Percentiles rank a stretch among this genome's conserved stretches.
phyloP scores from a whole-genome alignment of 768 basidiomycete species.

The Mycena kentingensis region DNA sequence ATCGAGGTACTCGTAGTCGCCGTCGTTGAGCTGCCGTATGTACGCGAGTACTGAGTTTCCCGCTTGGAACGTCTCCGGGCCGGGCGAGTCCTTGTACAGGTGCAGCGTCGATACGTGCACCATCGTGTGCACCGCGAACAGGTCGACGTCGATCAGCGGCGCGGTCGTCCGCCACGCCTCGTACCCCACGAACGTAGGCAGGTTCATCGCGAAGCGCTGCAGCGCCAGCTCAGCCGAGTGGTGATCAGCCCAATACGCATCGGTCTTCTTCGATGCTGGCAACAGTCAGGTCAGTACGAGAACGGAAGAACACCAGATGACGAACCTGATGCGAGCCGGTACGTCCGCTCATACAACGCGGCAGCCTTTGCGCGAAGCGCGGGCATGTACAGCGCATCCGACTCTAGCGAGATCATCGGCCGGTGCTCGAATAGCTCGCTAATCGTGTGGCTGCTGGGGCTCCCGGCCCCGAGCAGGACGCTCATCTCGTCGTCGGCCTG shows the following conservation, averaged over 20 bases:
- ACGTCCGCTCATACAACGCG: conserved; percentile 55
- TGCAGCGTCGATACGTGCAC: conserved; percentile 53
- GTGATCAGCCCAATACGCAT: conserved; percentile 41
- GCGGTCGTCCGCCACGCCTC: conserved; percentile 35
- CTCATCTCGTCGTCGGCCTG: conserved; percentile 23
- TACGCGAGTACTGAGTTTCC: conserved; percentile 46
- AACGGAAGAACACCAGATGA: conserved; percentile 11
- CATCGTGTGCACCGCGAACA: conserved; percentile 52
- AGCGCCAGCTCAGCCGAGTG: conserved; percentile 47
- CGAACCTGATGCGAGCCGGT: conserved; percentile 45
- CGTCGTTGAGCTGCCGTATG: conserved; percentile 48
- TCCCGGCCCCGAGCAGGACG: conserved; percentile 3
- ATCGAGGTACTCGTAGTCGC: conserved; percentile 56
- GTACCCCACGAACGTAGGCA: conserved; percentile 42
- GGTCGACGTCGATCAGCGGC: conserved; percentile 42
- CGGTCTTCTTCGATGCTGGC: conserved; percentile 32
- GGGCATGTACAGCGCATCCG: conserved; percentile 32
- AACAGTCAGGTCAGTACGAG: conserved; percentile 11
- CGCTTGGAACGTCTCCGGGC: conserved; percentile 45
- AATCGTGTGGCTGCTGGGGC: conserved; percentile 16
- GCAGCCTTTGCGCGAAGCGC: conserved; percentile 54
- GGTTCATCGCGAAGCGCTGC: conserved; percentile 41
- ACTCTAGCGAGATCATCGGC: conserved; percentile 22
- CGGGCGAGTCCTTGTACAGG: conserved; percentile 44
- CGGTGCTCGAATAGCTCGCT: conserved; percentile 17